These are phyloP conservation scores for Mycena galopus DNA, from an alignment of 768 basidiomycete species.

Conservation along the genomic window DNA sequence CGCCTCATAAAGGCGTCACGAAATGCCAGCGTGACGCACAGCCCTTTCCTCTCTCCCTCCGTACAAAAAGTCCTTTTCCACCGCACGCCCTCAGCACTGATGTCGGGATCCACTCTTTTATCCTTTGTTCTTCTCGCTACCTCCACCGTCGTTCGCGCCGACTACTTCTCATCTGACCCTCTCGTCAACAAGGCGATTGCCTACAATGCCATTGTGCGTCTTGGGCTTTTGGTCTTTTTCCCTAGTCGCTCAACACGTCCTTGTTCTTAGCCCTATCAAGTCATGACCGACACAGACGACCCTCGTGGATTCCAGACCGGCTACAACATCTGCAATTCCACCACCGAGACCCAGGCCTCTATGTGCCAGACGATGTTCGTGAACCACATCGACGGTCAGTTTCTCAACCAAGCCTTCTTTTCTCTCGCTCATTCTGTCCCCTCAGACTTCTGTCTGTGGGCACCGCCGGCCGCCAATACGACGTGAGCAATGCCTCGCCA, in stretches of 20 bases:
- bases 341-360: constrained; percentile 67
- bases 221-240: background rate
- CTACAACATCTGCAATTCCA: constrained; percentile 71
- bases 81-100: background rate
- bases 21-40: background rate
- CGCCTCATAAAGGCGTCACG: background rate
- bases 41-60: background rate
- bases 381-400: constrained; percentile 64
- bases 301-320: constrained; percentile 69
- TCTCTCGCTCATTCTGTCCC: constrained; percentile 46
- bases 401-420: background rate
- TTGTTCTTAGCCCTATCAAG: constrained; percentile 31
- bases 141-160: constrained; percentile 29
- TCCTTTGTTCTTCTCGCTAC: constrained; percentile 29
- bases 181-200: constrained; percentile 34
- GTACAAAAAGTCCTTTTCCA: background rate
- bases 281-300: constrained; percentile 33
- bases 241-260: background rate
- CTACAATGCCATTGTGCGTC: constrained; percentile 25
- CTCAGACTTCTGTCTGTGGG: constrained; percentile 75
- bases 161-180: constrained; percentile 37
- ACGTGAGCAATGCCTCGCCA: constrained; percentile 35
- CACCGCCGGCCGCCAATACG: constrained; percentile 58
- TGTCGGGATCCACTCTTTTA: constrained; percentile 35
- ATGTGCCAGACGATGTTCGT: constrained; percentile 69